These are phyloP conservation scores for Royoungia palumana DNA, from an alignment of 768 basidiomycete species.

Conservation along the genomic window DNA sequence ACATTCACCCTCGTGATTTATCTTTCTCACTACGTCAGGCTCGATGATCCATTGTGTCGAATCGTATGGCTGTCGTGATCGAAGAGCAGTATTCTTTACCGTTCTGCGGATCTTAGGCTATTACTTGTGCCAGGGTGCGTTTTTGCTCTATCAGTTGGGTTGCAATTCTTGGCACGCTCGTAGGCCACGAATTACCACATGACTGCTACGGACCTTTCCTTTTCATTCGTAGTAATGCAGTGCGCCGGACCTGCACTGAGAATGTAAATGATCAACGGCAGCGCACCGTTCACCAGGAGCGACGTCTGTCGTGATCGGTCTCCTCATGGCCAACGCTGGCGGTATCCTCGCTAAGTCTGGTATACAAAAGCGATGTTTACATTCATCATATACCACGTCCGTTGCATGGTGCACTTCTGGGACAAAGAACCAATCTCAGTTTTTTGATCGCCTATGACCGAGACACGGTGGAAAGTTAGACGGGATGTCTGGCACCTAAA, in stretches of 20 bases:
- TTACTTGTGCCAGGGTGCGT: conserved; percentile 51
- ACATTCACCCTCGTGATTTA: not conserved
- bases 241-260: conserved; percentile 49
- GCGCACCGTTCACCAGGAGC: conserved; percentile 52
- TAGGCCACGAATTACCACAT: conserved; percentile 30
- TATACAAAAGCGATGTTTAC: conserved; percentile 47
- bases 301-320: conserved; percentile 53
- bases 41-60: conserved; percentile 45
- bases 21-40: conserved; percentile 19
- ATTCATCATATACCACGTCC: conserved; percentile 35
- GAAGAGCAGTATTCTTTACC: conserved; percentile 43
- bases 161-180: not conserved
- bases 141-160: not conserved
- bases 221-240: conserved; percentile 53
- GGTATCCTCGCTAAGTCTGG: conserved; percentile 61
- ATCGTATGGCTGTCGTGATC: conserved; percentile 51
- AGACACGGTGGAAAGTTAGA: no score
- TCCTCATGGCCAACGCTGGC: conserved; percentile 56
- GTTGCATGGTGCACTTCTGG: conserved; percentile 37
- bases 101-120: conserved; percentile 48
- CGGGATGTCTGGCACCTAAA: no score
- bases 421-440: conserved; percentile 41
- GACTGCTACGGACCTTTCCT: conserved; percentile 56
- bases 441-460: no score
- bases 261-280: conserved; percentile 63